Base-by-base conservation (phyloP, 2,329 filamentous ascomycete species). In the Drechslerella stenobrocha region DNA sequence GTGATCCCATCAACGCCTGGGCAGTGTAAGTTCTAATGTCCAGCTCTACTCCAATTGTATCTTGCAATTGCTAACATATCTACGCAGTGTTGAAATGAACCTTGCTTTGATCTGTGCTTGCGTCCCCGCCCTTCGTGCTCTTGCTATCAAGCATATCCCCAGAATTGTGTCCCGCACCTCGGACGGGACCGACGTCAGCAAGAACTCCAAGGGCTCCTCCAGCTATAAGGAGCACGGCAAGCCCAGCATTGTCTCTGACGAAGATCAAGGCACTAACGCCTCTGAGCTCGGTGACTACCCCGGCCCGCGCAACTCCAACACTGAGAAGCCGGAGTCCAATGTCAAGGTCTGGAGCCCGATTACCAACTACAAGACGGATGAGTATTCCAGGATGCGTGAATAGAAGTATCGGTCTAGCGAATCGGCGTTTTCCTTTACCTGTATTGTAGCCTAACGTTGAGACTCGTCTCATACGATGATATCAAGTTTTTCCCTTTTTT, bases 261-360 rank as follows among this genome's bases (percentile, higher is more conserved):
- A 66, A 40, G 60, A 66, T 35, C 52, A 47, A 44, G 44, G 48
- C 47, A 66, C 60, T 26, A 66, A 66, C 11, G 32, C 60, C 30
- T 66, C 60, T 26, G 60, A 66, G 48, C 47, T 58, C 42, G 60
- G 60, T 47, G 60, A 66, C 18, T 66, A 58, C 22, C 47, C 51
- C 11, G 30, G 30, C 30, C 30, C 37, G 9, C 50, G 47, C 30
- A 48, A 47, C 47, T 59, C 60, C 6, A 52, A 52, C 40, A 66
- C 52, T 34, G 60, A 66, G 34, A 66, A 66, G 52, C 52, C 52
- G 42, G 60, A 66, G 15, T 37, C 46, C 20, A 66, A 58, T 37
- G 60, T 66, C 37, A 66, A 66, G 52, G 60, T 66, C 26, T 66
- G 60, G 60, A 66, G 52, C 53, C 60, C 60, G 45, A 66, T 66